phyloP scores from a whole-genome alignment of 2,329 filamentous ascomycete species.

The Epicoccum sorghinum region DNA sequence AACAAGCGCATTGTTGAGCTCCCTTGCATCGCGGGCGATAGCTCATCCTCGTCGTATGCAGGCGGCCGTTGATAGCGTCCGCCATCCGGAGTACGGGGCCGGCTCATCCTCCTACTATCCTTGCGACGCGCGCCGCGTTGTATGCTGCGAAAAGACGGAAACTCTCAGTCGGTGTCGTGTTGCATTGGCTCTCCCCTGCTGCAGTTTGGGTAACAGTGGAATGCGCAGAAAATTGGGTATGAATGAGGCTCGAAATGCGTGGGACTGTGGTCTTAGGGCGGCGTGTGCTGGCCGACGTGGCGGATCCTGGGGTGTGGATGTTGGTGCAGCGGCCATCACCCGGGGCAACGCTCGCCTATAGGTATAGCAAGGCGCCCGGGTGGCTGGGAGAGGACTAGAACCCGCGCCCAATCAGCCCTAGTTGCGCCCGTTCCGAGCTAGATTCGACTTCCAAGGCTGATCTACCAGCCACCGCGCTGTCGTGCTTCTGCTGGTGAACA shows the following conservation, averaged over 20 bases:
- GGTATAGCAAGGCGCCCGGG: neutral
- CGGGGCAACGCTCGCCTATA: neutral
- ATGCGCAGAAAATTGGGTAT: constrained; percentile 20
- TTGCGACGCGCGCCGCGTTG: constrained; percentile 25
- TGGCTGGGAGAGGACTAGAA: constrained; percentile 5
- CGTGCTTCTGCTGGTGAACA: neutral
- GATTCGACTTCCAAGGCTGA: neutral
- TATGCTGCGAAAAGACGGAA: neutral
- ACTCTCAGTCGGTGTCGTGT: neutral
- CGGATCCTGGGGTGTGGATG: constrained; percentile 1
- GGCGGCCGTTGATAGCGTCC: constrained; percentile 51
- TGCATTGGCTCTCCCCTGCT: neutral
- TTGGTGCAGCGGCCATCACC: neutral
- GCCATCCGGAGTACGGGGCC: constrained; percentile 41
- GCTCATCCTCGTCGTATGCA: constrained; percentile 52
- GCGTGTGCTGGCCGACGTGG: constrained; percentile 7
- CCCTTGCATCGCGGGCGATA: constrained; percentile 44
- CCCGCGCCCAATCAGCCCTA: constrained; percentile 7
- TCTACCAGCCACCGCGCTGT: constrained; percentile 3
- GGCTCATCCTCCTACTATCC: constrained; percentile 30
- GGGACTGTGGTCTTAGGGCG: constrained; percentile 14
- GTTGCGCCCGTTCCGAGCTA: neutral
- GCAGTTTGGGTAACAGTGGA: constrained; percentile 17
- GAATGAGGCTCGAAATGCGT: constrained; percentile 24
- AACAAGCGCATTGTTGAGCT: constrained; percentile 58